Evolutionary conservation across 306 rosid species (phyloP), one percentile per base, ranked within the genome.

Genomic region (Arachis hypogaea): DNA sequence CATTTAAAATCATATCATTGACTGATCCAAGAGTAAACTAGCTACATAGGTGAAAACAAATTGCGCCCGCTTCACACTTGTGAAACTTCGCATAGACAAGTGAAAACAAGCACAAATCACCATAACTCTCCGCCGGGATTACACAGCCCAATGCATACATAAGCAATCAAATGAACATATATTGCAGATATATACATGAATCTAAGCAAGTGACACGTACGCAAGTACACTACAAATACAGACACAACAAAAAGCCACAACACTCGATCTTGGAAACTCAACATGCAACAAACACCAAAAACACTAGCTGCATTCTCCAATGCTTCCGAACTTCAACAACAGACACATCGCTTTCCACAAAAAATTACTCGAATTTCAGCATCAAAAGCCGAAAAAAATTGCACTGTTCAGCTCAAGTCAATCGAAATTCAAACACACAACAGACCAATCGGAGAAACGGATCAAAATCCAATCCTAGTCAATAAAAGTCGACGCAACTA

Each of bases 381-480:
- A 76, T 59, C 82, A 77, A 66, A 66, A 46, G 63, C 18, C 42
- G 69, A 56, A 56, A 28, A 33, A 52, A 72, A 72, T 57, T 46
- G 68, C 55, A 47, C 11, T 38, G 66, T 46, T 49, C 28, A 40
- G n/a, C 74, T 74, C 68, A 47, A 18, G 76, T 62, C 72, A 80
- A 69, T 55, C 43, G 54, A 68, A 65, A 62, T 56, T 49, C 84
- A 80, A 80, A 57, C 81, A 41, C 86, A 77, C 4, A 68, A 29
- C 59, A 80, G 18, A 74, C 81, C 63, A 69, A 73, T 79, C 83
- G 18, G 12, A 9, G 54, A 78, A 82, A 43, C 79, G 69, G 89
- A 91, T 87, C 88, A 83, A 85, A 81, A 74, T 74, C 69, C 72
- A 54, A 30, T 56, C 18, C 52, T 29, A 52, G 77, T 44, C 12